phyloP scores from a whole-genome alignment of 192 early-diverging fungal genomes.

The Oehlia diaphana region DNA sequence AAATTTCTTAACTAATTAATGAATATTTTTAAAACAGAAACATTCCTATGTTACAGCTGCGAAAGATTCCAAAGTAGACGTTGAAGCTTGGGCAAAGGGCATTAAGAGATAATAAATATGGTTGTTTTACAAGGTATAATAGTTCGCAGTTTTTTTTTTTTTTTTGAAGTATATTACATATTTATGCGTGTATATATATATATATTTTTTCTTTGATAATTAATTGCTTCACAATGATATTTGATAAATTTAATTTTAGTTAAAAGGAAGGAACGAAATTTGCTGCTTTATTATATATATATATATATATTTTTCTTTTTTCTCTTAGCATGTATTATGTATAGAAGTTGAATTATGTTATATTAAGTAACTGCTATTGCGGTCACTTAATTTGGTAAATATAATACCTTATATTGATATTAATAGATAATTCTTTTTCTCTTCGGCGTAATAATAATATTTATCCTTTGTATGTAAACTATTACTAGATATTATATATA shows the following conservation, averaged over 20 bases:
- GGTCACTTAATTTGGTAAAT: background rate
- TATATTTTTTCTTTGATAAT: too few relatives aligned
- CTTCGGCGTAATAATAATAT: background rate
- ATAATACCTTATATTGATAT: background rate
- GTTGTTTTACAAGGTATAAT: background rate
- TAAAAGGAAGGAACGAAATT: background rate
- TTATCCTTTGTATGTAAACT: background rate
- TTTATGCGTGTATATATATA: too few relatives aligned
- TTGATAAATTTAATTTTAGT: background rate
- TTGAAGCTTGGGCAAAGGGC: constrained; percentile 28
- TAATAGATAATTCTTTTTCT: background rate
- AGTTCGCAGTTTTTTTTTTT: too few relatives aligned
- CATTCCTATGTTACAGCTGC: constrained; percentile 48
- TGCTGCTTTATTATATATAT: background rate
- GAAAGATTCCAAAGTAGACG: constrained; percentile 16
- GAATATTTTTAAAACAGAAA: constrained; percentile 37
- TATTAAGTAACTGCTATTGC: background rate
- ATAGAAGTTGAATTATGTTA: background rate
- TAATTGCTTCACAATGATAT: too few relatives aligned
- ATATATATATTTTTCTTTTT: background rate
- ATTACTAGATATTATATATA: background rate
- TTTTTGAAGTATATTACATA: background rate
- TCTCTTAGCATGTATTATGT: background rate
- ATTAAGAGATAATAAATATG: constrained; percentile 18
- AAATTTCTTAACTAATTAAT: background rate